Evolutionary conservation across 2,329 filamentous ascomycete species (phyloP), one percentile per base, ranked within the genome.

Genomic region (Didymellaceae sp.): DNA sequence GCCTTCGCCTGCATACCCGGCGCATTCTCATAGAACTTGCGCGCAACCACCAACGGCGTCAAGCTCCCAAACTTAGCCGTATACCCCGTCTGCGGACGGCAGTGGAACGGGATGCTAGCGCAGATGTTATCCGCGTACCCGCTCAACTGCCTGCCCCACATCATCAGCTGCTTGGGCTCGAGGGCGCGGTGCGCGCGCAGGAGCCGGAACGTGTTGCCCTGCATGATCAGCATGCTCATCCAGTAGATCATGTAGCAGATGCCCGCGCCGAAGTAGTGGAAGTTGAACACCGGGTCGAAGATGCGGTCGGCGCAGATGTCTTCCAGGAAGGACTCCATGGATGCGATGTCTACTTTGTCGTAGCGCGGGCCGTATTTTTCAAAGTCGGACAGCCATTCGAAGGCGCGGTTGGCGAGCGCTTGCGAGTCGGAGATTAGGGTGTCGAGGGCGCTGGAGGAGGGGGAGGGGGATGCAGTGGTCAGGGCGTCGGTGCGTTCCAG

Each of bases 241-340:
- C 67, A 72, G 57, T 70, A 72, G 28, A 70, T 67, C 31, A 69
- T 54, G 48, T 70, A 71, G 44, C 66, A 71, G 31, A 69, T 71
- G 7, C 65, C 65, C 1, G 65, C 61, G 40, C 62, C 61, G 22
- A 70, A 71, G 42, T 65, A 65, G 35, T 65, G 57, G 50, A 72
- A 73, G 14, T 63, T 52, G 52, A 65, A 70, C 1, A 68, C 67
- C 2, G 57, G 59, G 33, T 67, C 59, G 52, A 66, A 73, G 1
- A 65, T 50, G 7, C 34, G 53, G 42, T 71, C 66, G 5, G 58
- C 20, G 38, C 62, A 67, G 24, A 68, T 62, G 1, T 57, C 50
- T 6, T 39, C 44, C n/a, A 59, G 24, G 42, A 71, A 72, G 40
- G 56, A 61, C 6, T 66, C 55, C 42, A 73, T 63, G 2, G 52